Evolutionary conservation across 1,284 basidiomycete genomes (phyloP), one percentile per base, ranked within the genome.

Genomic region (Peniophora sp.): DNA sequence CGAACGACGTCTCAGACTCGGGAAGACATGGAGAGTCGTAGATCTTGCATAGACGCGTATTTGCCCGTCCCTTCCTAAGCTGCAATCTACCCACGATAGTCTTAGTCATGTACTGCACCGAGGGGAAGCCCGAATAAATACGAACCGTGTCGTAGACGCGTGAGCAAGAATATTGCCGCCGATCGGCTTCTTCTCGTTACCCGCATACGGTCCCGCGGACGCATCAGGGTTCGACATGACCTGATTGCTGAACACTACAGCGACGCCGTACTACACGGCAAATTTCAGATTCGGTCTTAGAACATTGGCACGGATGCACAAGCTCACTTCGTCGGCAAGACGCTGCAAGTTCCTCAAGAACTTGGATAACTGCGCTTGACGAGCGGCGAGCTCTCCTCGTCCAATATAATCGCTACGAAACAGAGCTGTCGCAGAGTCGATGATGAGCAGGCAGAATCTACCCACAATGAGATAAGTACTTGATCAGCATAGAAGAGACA

Each of bases 171-270:
- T 97, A 67, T 97, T 97, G 34, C 93, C 93, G 47, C 93, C 93
- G 55, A 99, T 97, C 3, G 96, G 96, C 68, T 98, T 99, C 78
- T 97, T 97, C 71, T 96, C 91, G 57, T 93, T 92, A 9, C 81
- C 78, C 15, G 84, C 85, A 61, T 93, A 96, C 47, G 90, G 90
- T 9, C 88, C 88, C 22, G 88, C 88, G n/a, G 88, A 84, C 12
- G 90, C 92, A 62, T 99, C 97, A 1, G 97, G 96, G 57, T 88
- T 95, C 15, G 97, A 97, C 75, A 99, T 97, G 54, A 99, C 97
- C 68, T 99, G 97, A 65, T 99, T 99, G 3, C 93, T 94, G 49
- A 98, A 86, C 3, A 99, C 94, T 15, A 99, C 96, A 0, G 96
- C 96, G 24, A 99, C 92, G 27, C 96, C 97, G 62, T 93, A 99